Base-by-base conservation (phyloP, 1,139 yeast genomes). In the Yamadazyma taylorii region DNA sequence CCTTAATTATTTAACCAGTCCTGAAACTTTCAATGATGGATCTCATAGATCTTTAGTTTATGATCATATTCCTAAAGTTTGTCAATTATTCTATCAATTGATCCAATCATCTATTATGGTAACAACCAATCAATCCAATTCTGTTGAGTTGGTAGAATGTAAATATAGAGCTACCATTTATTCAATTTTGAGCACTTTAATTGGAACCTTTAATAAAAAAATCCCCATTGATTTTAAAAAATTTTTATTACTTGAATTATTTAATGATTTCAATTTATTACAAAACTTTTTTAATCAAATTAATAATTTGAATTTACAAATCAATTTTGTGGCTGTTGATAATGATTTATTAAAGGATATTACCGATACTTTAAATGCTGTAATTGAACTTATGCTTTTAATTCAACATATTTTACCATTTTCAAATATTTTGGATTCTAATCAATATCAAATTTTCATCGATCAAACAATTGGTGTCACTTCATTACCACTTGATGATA, bases 1-100 rank as follows among this genome's bases (percentile, higher is more conserved):
- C 13, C 56, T 81, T 32, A 59, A 64, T 17, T 81, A 76, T 37
- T 63, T 83, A 40, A 72, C 74, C 42, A 68, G 77, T 37, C 77
- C 81, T 0, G 80, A 75, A 38, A 75, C 80, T 0, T 61, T 67
- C 30, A 58, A 56, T 7, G 60, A 57, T 38, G 51, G 53, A 2
- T 46, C 48, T 3, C 61, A 78, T 34, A 60, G 61, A 39, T 41
- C 42, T n/a, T 51, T 57, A 13, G 70, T 67, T 3, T 42, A 53
- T 17, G 49, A 51, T 10, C 72, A 67, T 40, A 43, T 69, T 6
- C 45, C 37, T 3, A 42, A 41, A 8, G 47, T 60, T 7, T 45
- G 51, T 12, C 41, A 49, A 6, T 40, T 59, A 13, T 56, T 60
- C 24, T 35, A 47, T n/a, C 23, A 40, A 3, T 42, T 55, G 15